These are phyloP conservation scores for Yarrowia deformans DNA, from an alignment of 805 yeast species.

Conservation along the genomic window DNA sequence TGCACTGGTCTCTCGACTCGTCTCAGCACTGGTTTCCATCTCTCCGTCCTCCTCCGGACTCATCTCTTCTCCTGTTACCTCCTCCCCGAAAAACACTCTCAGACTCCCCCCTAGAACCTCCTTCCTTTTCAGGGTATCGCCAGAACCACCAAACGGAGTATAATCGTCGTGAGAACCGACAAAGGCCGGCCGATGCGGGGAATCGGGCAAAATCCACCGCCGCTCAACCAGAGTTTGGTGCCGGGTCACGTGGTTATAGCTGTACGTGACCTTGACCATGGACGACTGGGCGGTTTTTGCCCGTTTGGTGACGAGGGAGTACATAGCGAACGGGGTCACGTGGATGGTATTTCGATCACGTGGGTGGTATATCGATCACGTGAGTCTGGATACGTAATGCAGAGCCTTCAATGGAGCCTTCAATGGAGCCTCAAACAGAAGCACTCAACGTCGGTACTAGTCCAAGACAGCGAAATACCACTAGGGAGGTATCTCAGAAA, in stretches of 20 bases:
- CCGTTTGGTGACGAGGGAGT: slow-evolving; percentile 23
- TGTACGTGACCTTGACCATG: slow-evolving; percentile 11
- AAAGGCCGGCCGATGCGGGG: not conserved
- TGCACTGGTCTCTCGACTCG: not conserved
- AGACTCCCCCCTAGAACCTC: not conserved
- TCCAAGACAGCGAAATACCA: too few species aligned
- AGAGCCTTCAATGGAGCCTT: too few species aligned
- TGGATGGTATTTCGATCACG: not conserved
- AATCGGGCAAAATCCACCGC: slow-evolving; percentile 10
- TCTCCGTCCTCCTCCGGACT: not conserved
- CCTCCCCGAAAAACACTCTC: not conserved
- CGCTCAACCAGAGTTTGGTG: slow-evolving; percentile 5
- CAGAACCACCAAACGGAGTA: slow-evolving; percentile 20
- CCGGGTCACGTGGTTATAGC: slow-evolving; percentile 6
- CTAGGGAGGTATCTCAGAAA: too few species aligned
- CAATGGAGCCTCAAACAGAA: too few species aligned
- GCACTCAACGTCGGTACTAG: too few species aligned
- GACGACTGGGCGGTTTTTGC: slow-evolving; percentile 1
- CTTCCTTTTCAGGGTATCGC: not conserved
- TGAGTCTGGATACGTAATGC: too few species aligned
- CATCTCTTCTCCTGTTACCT: too few species aligned
- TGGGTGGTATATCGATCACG: too few species aligned
- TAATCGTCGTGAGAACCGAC: not conserved
- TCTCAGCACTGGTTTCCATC: not conserved
- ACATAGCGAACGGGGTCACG: not conserved